Base-by-base conservation (phyloP, 495 filamentous ascomycete species). In the Penicillium taxi region DNA sequence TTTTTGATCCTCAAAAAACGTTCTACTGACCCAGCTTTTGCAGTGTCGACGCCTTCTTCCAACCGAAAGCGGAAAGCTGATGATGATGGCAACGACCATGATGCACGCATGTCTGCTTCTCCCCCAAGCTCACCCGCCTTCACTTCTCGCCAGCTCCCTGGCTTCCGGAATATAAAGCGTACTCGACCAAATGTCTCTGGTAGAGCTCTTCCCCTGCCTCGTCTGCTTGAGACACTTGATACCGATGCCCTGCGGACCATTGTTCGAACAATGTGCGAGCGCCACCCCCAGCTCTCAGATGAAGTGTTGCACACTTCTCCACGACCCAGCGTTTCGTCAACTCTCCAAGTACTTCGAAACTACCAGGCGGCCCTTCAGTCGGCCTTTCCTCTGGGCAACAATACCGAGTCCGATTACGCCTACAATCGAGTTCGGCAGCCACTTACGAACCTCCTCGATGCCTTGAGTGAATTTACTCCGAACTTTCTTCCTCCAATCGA, bases 401-500 rank as follows among this genome's bases (percentile, higher is more conserved):
- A 84, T 31, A 71, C 77, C 23, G 80, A 76, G 38, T 90, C 86
- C 16, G 93, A 96, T 45, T 98, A 98, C 63, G 79, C 86, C 15
- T 96, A 94, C 55, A 93, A 94, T 58, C 80, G 91, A 52, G 88
- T 96, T 19, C 81, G 81, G 32, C 83, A 88, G 46, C 75, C 81
- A 25, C 73, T 98, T 2, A 64, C 75, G 18, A 78, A 83, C 15
- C 77, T 98, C 22, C 73, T 95, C 34, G 87, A 96, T 41, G 86
- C 91, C 29, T 69, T 98, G 36, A 79, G 78, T 50, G 91, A 98
- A 49, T 98, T 89, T 55, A 95, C 86, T 3, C 87, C 87, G 7
- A 87, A 95, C 56, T 98, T 91, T 49, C 78, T 98, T 3, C 93
- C 91, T 8, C 91, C 91, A 0, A 80, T 84, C 45, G 91, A 98